phyloP scores from a whole-genome alignment of 2,329 filamentous ascomycete genomes.

The Arachnomyces sp. region DNA sequence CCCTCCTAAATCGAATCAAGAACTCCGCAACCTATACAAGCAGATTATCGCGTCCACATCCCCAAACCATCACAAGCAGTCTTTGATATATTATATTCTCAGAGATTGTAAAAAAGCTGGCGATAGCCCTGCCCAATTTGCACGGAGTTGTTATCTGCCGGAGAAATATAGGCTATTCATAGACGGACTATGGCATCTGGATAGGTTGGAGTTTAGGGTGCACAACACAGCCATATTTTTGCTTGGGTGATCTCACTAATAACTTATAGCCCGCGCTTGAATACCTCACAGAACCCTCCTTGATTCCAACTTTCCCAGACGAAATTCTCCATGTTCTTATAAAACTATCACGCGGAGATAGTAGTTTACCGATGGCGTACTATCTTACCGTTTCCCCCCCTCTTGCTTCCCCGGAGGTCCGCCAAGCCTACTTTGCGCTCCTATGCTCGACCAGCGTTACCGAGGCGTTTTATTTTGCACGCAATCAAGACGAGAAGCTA shows the following conservation, averaged over 20 bases:
- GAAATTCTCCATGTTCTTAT: constrained; percentile 67
- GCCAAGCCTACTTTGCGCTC: constrained; percentile 61
- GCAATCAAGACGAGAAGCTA: constrained; percentile 53
- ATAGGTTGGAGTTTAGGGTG: constrained; percentile 60
- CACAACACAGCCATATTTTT: constrained; percentile 8
- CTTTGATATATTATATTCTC: constrained; percentile 74
- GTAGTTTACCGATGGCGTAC: constrained; percentile 63
- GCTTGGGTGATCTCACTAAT: not conserved
- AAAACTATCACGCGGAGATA: constrained; percentile 51
- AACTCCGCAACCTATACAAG: constrained; percentile 60
- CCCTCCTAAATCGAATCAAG: constrained; percentile 61
- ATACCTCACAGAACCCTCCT: constrained; percentile 67
- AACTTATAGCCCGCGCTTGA: constrained; percentile 55
- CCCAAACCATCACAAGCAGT: constrained; percentile 68
- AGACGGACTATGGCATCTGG: constrained; percentile 72
- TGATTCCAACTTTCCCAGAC: constrained; percentile 73
- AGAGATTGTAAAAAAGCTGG: constrained; percentile 58
- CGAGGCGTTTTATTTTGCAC: constrained; percentile 66
- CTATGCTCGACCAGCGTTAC: constrained; percentile 59
- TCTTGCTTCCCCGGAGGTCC: constrained; percentile 54
- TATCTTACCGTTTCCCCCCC: constrained; percentile 68
- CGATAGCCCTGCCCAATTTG: constrained; percentile 51
- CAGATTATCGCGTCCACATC: constrained; percentile 58
- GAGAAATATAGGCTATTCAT: constrained; percentile 72
- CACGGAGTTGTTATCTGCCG: constrained; percentile 57